Percentiles rank a stretch among this genome's conserved stretches.
These are phyloP conservation scores for Podospora sp. DNA, from an alignment of 495 filamentous ascomycete genomes.

Conservation along the genomic window DNA sequence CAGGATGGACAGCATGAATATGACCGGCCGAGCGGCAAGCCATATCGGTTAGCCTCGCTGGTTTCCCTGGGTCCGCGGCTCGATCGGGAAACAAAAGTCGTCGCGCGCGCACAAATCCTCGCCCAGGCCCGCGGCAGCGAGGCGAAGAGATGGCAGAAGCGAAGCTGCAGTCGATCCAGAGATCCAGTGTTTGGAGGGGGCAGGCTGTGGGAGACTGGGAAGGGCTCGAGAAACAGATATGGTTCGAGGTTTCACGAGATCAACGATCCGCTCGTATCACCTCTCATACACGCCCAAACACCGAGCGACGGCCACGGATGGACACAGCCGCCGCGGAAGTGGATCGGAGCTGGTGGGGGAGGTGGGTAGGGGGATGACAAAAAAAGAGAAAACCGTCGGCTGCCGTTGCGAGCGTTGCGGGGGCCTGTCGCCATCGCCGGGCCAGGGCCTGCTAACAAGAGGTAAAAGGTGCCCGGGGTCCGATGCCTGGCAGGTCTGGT, in stretches of 20 bases:
- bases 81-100: slow-evolving; percentile 25
- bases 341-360: not conserved
- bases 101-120: not conserved
- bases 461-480: too few relatives aligned
- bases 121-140: not conserved
- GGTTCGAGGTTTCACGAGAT: slow-evolving; percentile 34
- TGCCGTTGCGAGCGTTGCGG: not conserved
- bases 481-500: not conserved
- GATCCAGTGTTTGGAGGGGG: slow-evolving; percentile 13
- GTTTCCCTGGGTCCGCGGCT: slow-evolving; percentile 20
- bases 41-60: slow-evolving; percentile 18
- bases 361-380: slow-evolving; percentile 8
- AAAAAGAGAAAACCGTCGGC: not conserved
- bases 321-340: slow-evolving; percentile 11
- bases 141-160: slow-evolving; percentile 6
- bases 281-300: slow-evolving; percentile 33
- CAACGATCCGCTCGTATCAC: slow-evolving; percentile 29
- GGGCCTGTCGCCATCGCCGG: not conserved
- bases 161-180: slow-evolving; percentile 14
- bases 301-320: slow-evolving; percentile 24
- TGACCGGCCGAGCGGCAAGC: slow-evolving; percentile 30
- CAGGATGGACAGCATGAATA: slow-evolving; percentile 27
- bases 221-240: slow-evolving; percentile 24
- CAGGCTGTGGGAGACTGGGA: slow-evolving; percentile 11
- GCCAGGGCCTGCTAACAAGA: not conserved